Evolutionary conservation across 805 yeast genomes (phyloP).

Genomic region (Lipomyces lipofer): DNA sequence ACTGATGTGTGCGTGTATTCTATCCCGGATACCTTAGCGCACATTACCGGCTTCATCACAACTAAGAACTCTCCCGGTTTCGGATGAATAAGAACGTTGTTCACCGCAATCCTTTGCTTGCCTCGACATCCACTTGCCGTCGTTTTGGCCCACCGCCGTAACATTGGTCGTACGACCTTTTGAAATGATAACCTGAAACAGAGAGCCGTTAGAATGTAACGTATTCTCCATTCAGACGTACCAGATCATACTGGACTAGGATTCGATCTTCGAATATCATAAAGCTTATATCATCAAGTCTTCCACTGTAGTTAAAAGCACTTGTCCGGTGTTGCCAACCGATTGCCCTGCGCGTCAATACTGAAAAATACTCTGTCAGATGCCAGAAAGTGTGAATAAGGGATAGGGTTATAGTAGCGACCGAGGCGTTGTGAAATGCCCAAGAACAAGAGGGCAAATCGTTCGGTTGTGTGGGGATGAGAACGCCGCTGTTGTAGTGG

Average conservation of each 20-base stretch:
- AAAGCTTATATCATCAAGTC: conserved; percentile 74
- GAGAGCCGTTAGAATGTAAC: background rate
- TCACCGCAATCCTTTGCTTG: conserved; percentile 81
- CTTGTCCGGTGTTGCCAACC: conserved; percentile 91
- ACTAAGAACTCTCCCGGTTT: conserved; percentile 94
- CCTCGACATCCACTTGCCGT: conserved; percentile 97
- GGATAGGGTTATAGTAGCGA: no score
- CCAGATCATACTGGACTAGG: conserved; percentile 62
- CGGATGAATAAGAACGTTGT: conserved; percentile 96
- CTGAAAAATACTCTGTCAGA: conserved; percentile 91
- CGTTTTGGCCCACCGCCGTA: conserved; percentile 89
- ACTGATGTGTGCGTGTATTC: conserved; percentile 88
- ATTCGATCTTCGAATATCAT: conserved; percentile 64
- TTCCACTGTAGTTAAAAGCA: conserved; percentile 95
- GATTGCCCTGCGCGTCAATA: conserved; percentile 94
- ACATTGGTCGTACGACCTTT: conserved; percentile 93
- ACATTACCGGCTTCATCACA: conserved; percentile 98
- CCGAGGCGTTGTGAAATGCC: no score
- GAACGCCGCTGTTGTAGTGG: no score
- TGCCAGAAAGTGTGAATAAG: conserved; percentile 94
- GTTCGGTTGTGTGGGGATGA: no score
- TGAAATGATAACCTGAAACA: conserved; percentile 63
- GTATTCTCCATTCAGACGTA: no score
- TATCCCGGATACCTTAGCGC: conserved; percentile 97
- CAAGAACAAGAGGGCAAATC: no score